Percentiles rank a stretch among this genome's conserved stretches.
Conservation (phyloP, 2,329 filamentous ascomycete species). For the Colletotrichum horii region DNA sequence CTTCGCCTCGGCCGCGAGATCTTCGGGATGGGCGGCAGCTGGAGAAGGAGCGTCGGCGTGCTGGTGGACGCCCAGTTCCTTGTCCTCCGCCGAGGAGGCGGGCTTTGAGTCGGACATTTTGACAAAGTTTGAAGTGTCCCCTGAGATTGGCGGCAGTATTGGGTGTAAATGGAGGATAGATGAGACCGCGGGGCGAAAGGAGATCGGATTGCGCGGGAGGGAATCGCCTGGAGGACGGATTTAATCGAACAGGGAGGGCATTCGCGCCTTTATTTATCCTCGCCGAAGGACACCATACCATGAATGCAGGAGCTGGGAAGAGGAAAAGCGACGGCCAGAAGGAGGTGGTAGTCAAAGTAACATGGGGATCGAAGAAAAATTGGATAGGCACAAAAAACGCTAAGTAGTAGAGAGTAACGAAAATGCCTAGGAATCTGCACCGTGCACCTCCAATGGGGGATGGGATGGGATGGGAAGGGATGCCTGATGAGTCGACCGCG, state of each 20-base stretch:
- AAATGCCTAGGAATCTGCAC: conserved; percentile 1
- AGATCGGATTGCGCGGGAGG: not conserved
- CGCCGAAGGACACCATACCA: not conserved
- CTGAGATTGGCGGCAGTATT: not conserved
- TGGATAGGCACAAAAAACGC: not conserved
- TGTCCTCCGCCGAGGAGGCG: conserved; percentile 14
- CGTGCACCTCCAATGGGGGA: not conserved
- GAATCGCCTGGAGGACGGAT: not conserved
- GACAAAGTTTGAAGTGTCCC: not conserved
- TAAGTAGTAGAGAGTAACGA: not conserved
- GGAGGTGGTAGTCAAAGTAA: not conserved
- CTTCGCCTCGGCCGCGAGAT: conserved; percentile 42
- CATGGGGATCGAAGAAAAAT: not conserved
- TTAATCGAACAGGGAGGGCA: conserved; percentile 2
- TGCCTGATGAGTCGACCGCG: not conserved
- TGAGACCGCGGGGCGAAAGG: not conserved
- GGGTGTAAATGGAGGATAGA: not conserved
- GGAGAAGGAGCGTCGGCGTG: conserved; percentile 19
- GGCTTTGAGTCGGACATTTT: conserved; percentile 28
- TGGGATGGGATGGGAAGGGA: not conserved
- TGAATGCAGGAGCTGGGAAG: not conserved
- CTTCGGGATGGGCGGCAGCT: conserved; percentile 15
- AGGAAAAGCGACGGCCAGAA: not conserved
- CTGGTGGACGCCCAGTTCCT: conserved; percentile 27
- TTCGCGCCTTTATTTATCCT: conserved; percentile 16